Conservation (phyloP, 345 rosid genomes). For the Populus euphratica region DNA sequence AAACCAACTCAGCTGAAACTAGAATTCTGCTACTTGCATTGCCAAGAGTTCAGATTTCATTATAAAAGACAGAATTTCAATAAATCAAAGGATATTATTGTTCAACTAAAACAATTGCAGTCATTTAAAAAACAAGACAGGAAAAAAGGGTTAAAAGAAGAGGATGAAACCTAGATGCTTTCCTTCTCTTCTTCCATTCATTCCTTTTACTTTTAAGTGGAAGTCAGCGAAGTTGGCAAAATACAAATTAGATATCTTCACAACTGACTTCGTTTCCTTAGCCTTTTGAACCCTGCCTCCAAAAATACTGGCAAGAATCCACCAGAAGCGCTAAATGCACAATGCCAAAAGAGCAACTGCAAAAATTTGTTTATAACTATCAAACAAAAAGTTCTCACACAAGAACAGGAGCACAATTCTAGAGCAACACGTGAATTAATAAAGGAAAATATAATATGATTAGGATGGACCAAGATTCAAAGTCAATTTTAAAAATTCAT, state of each 20-base stretch:
- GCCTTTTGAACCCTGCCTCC: not conserved
- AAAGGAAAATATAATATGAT: not conserved
- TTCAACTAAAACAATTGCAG: not conserved
- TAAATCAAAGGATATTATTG: not conserved
- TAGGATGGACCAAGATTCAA: not conserved
- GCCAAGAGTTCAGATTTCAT: not conserved
- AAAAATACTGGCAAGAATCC: conserved; percentile 1
- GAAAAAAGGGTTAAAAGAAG: not conserved
- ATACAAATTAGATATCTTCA: not conserved
- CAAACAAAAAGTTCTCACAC: not conserved
- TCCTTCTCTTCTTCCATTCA: not conserved
- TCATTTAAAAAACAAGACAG: not conserved
- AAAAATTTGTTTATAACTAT: conserved; percentile 2
- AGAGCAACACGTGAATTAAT: not conserved
- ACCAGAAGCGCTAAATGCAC: not conserved
- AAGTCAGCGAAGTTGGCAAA: not conserved
- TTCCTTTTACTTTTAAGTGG: not conserved
- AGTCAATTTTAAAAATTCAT: not conserved
- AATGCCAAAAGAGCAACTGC: conserved; percentile 8
- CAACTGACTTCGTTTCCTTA: not conserved
- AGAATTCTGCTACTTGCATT: not conserved
- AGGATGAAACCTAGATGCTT: not conserved
- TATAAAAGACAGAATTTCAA: not conserved
- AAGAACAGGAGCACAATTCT: not conserved
- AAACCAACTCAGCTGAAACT: not conserved